Percentiles rank a stretch among this genome's conserved stretches.
Evolutionary conservation across 495 filamentous ascomycete species (phyloP).

Genomic region (Aspergillus carlsbadensis): DNA sequence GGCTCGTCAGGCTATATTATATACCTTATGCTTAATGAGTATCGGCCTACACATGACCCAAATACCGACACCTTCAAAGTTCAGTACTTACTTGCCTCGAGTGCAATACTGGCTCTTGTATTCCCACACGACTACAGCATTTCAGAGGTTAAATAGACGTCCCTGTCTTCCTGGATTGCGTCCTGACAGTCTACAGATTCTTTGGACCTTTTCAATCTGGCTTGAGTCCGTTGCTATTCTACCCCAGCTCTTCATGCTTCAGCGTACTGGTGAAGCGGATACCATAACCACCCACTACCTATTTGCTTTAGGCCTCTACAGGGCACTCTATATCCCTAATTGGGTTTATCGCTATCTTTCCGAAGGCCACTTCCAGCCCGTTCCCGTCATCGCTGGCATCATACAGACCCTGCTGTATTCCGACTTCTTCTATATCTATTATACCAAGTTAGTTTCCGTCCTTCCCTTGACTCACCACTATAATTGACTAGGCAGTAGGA

Average conservation of each 20-base stretch:
- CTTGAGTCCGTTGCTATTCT: conserved; percentile 94
- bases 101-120: conserved; percentile 74
- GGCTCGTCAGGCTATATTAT: conserved; percentile 84
- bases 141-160: conserved; percentile 49
- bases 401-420: conserved; percentile 94
- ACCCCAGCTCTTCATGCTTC: conserved; percentile 95
- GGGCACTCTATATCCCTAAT: conserved; percentile 96
- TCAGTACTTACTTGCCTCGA: conserved; percentile 82
- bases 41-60: conserved; percentile 93
- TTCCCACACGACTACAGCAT: conserved; percentile 77
- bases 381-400: conserved; percentile 82
- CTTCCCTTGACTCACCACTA: conserved; percentile 4
- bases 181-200: conserved; percentile 55
- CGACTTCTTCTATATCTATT: conserved; percentile 99
- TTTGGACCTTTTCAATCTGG: conserved; percentile 98
- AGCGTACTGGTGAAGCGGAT: conserved; percentile 95
- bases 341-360: conserved; percentile 88
- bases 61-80: conserved; percentile 96
- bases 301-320: conserved; percentile 89
- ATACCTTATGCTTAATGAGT: conserved; percentile 94
- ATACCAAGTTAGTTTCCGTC: conserved; percentile 69
- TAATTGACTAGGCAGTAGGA: conserved; percentile 40
- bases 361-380: conserved; percentile 74
- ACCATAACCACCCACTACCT: conserved; percentile 98
- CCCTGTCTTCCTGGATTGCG: not conserved